Conservation (phyloP, 495 filamentous ascomycete species). For the Cetradonia linearis region DNA sequence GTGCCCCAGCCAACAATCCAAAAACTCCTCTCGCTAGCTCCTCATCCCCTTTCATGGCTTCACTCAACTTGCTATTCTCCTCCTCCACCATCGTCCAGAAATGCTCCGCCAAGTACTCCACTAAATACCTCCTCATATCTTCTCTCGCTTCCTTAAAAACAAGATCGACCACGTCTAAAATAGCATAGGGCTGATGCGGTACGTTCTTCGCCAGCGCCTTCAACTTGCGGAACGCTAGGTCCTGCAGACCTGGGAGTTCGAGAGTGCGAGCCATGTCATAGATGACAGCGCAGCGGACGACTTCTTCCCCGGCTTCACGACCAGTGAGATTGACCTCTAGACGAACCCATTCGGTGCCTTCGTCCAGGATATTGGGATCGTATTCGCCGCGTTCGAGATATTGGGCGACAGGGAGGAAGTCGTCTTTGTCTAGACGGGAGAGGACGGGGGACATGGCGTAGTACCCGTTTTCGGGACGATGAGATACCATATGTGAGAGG, state of each 20-base stretch:
- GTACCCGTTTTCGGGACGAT: constrained; percentile 5
- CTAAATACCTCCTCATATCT: constrained; percentile 10
- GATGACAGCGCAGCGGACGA: constrained; percentile 12
- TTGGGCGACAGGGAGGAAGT: constrained; percentile 17
- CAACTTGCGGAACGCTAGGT: constrained; percentile 18
- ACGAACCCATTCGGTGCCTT: constrained; percentile 11
- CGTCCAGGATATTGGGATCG: constrained; percentile 17
- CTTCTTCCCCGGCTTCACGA: background rate
- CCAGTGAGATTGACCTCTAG: constrained; percentile 1
- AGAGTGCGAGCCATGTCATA: constrained; percentile 13
- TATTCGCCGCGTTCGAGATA: constrained; percentile 19
- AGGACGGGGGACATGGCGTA: constrained; percentile 20
- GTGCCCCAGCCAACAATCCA: background rate
- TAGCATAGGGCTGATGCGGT: background rate
- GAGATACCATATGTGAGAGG: background rate
- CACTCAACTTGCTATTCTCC: background rate
- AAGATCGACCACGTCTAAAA: constrained; percentile 2
- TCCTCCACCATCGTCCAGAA: constrained; percentile 2
- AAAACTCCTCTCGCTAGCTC: constrained; percentile 7
- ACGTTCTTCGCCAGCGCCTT: constrained; percentile 11
- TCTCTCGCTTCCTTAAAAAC: background rate
- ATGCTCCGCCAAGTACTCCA: constrained; percentile 10
- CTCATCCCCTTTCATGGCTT: constrained; percentile 1
- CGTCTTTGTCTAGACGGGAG: background rate
- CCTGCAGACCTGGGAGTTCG: constrained; percentile 19